phyloP scores from a whole-genome alignment of 768 basidiomycete genomes.

The Calocybe cyanea region DNA sequence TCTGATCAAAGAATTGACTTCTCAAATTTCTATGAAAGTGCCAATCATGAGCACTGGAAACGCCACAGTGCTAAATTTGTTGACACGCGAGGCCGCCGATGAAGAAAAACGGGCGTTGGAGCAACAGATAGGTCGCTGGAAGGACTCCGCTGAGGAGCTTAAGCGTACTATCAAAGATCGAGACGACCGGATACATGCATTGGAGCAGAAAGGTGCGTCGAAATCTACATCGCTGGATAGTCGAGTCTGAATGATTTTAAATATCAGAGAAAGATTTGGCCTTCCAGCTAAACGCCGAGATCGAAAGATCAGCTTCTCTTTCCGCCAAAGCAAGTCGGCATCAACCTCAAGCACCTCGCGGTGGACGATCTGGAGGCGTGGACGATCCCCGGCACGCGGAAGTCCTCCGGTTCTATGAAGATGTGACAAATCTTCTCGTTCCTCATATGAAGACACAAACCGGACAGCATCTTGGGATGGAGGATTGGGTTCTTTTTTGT shows the following conservation, averaged over 20 bases:
- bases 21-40: constrained; percentile 50
- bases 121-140: constrained; percentile 42
- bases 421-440: constrained; percentile 77
- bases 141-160: constrained; percentile 38
- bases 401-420: constrained; percentile 78
- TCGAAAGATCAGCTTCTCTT: constrained; percentile 47
- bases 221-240: not conserved
- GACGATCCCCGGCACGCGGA: constrained; percentile 57
- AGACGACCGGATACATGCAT: constrained; percentile 41
- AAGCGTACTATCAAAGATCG: constrained; percentile 38
- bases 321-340: constrained; percentile 39
- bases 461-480: constrained; percentile 38
- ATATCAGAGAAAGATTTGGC: constrained; percentile 46
- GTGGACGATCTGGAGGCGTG: constrained; percentile 31
- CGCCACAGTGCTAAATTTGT: constrained; percentile 53
- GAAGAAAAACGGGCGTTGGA: constrained; percentile 57
- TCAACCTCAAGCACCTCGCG: constrained; percentile 32
- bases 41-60: constrained; percentile 49
- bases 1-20: constrained; percentile 50
- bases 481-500: constrained; percentile 65
- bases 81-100: constrained; percentile 72
- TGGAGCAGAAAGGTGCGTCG: constrained; percentile 46
- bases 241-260: constrained; percentile 1
- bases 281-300: constrained; percentile 59
- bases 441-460: constrained; percentile 47